phyloP scores from a whole-genome alignment of 495 filamentous ascomycete species.

The Patellaria atrata region DNA sequence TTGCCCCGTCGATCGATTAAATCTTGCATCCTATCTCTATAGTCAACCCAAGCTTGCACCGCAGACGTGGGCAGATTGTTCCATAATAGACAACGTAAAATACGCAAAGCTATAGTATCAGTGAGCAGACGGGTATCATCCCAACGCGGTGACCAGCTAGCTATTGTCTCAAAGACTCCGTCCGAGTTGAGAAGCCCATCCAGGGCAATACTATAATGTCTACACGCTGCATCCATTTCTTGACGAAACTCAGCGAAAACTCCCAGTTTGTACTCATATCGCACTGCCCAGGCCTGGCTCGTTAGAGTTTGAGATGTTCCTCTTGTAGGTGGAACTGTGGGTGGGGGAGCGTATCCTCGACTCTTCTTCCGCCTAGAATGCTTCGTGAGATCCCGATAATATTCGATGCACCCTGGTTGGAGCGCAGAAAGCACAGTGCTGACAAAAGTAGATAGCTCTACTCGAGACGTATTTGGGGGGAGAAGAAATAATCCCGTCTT shows the following conservation, averaged over 20 bases:
- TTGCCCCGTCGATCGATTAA: conserved; percentile 70
- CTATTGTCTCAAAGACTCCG: conserved; percentile 64
- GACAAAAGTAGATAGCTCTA: conserved; percentile 49
- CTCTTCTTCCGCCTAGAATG: conserved; percentile 73
- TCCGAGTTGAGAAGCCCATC: conserved; percentile 65
- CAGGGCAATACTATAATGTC: conserved; percentile 74
- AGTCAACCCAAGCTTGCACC: conserved; percentile 58
- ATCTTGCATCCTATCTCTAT: conserved; percentile 53
- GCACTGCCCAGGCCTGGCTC: conserved; percentile 74
- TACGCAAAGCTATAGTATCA: conserved; percentile 63
- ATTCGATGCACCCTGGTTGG: conserved; percentile 54
- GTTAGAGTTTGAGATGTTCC: conserved; percentile 73
- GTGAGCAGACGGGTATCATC: conserved; percentile 71
- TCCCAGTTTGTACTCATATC: conserved; percentile 86
- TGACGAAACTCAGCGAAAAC: conserved; percentile 81
- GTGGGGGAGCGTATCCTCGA: conserved; percentile 56
- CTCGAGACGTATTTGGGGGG: conserved; percentile 44
- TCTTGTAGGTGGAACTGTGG: conserved; percentile 67
- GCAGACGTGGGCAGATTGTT: conserved; percentile 58
- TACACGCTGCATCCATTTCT: conserved; percentile 71
- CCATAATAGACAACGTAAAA: conserved; percentile 67
- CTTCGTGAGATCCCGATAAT: conserved; percentile 82
- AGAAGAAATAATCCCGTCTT: conserved; percentile 66
- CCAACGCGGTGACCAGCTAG: conserved; percentile 74
- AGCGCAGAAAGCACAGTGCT: conserved; percentile 43